Conservation (phyloP, 768 basidiomycete species). For the Phanerochaete sordida region DNA sequence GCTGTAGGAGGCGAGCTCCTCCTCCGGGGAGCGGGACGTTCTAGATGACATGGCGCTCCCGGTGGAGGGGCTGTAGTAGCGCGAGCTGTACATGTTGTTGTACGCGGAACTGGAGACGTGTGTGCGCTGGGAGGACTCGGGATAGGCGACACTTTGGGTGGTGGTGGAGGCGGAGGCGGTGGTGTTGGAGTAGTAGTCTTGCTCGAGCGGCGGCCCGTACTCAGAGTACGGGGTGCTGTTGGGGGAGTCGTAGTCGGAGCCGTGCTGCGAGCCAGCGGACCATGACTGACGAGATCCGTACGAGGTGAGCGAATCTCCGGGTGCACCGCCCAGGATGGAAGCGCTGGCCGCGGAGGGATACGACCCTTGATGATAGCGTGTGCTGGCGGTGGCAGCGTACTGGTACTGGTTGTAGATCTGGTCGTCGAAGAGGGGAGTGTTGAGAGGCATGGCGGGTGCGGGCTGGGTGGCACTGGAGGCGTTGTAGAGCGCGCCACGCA, state of each 20-base stretch:
- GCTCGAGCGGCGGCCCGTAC: constrained; percentile 16
- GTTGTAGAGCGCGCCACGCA: background rate
- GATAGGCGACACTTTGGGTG: constrained; percentile 23
- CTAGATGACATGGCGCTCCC: constrained; percentile 5
- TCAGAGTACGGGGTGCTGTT: constrained; percentile 19
- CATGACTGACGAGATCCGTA: constrained; percentile 18
- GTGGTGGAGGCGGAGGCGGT: constrained; percentile 6
- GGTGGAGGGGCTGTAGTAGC: constrained; percentile 9
- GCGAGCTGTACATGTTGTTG: constrained; percentile 18
- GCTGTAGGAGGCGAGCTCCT: constrained; percentile 6
- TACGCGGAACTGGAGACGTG: constrained; percentile 21
- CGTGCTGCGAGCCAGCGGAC: constrained; percentile 21
- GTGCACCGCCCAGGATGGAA: constrained; percentile 1
- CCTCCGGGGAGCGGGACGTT: constrained; percentile 8
- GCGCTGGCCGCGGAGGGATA: constrained; percentile 5
- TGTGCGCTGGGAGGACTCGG: constrained; percentile 31
- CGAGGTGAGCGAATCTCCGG: constrained; percentile 13
- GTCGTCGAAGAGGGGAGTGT: constrained; percentile 8
- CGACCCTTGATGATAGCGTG: constrained; percentile 7
- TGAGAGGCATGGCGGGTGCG: constrained; percentile 7
- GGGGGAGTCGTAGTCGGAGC: constrained; percentile 16
- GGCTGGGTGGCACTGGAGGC: background rate
- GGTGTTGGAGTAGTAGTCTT: constrained; percentile 16
- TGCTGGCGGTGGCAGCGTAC: background rate
- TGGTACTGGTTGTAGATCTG: constrained; percentile 5